These are phyloP conservation scores for Lolium perenne DNA, from an alignment of 176 grass and related monocot species.

Conservation along the genomic window DNA sequence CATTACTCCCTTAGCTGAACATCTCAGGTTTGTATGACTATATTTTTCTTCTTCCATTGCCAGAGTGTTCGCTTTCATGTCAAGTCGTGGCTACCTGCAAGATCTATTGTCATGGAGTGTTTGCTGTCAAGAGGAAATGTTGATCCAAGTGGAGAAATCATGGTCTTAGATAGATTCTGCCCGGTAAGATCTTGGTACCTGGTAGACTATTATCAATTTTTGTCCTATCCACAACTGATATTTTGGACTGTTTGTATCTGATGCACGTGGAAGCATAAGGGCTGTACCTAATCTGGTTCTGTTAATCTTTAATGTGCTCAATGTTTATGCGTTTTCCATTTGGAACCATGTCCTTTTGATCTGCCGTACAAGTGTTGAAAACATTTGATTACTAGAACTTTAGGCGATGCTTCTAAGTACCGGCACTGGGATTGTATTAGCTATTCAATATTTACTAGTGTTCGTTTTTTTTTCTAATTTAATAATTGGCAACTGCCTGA, in stretches of 20 bases:
- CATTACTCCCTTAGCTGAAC: background rate
- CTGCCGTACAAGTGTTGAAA: conserved; percentile 16
- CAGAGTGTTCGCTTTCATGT: conserved; percentile 83
- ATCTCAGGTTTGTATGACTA: conserved; percentile 20
- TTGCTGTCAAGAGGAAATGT: conserved; percentile 74
- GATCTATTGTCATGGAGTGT: conserved; percentile 89
- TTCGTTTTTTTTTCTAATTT: background rate
- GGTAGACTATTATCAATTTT: background rate
- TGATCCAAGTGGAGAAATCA: conserved; percentile 93
- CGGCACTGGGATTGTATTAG: background rate
- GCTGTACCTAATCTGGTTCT: background rate
- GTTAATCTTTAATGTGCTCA: background rate
- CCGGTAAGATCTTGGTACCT: conserved; percentile 67
- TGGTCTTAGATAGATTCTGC: conserved; percentile 88
- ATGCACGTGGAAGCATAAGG: background rate
- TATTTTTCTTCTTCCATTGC: conserved; percentile 36
- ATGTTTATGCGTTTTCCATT: background rate
- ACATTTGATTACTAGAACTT: background rate
- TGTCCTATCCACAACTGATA: conserved; percentile 5
- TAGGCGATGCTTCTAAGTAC: background rate
- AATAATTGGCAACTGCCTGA: background rate
- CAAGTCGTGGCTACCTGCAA: conserved; percentile 93
- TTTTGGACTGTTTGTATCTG: background rate
- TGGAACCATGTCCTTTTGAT: background rate
- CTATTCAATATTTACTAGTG: background rate